These are phyloP conservation scores for button mushroom (Agaricus bisporus) DNA, from an alignment of 768 basidiomycete species.

Conservation along the genomic window DNA sequence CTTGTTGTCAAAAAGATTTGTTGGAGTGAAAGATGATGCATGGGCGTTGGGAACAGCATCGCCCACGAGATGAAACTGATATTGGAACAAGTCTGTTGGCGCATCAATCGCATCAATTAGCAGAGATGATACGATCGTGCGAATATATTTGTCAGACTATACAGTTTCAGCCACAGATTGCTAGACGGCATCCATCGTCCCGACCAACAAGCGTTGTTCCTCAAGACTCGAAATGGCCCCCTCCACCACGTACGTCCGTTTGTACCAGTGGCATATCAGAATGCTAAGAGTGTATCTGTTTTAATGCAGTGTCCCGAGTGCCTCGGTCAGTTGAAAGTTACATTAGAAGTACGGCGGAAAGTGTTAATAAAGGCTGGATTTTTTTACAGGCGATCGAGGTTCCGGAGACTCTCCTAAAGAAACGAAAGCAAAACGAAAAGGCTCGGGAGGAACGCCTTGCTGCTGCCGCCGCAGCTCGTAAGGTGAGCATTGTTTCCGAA, in stretches of 20 bases:
- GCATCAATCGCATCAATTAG: background rate
- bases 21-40: background rate
- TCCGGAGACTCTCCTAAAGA: slow-evolving; percentile 99
- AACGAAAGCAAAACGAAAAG: slow-evolving; percentile 97
- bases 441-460: slow-evolving; percentile 88
- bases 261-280: background rate
- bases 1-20: background rate
- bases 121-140: slow-evolving; percentile 11
- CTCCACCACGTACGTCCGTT: slow-evolving; percentile 47
- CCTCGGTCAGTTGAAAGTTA: slow-evolving; percentile 40
- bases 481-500: slow-evolving; percentile 50
- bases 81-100: background rate
- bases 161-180: slow-evolving; percentile 36
- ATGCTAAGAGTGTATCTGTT: slow-evolving; percentile 10
- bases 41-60: background rate
- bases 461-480: slow-evolving; percentile 78
- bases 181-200: slow-evolving; percentile 16
- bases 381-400: slow-evolving; percentile 78
- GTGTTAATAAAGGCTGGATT: slow-evolving; percentile 19
- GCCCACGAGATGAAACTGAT: slow-evolving; percentile 1
- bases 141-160: slow-evolving; percentile 35
- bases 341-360: slow-evolving; percentile 10
- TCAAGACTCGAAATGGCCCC: slow-evolving; percentile 51
- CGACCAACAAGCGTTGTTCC: slow-evolving; percentile 31
- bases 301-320: slow-evolving; percentile 43